A percentile compares a stretch with the other conserved stretches of the same genome.
These are phyloP conservation scores for Trichophyton simii DNA, from an alignment of 2,329 filamentous ascomycete genomes.

Conservation along the genomic window DNA sequence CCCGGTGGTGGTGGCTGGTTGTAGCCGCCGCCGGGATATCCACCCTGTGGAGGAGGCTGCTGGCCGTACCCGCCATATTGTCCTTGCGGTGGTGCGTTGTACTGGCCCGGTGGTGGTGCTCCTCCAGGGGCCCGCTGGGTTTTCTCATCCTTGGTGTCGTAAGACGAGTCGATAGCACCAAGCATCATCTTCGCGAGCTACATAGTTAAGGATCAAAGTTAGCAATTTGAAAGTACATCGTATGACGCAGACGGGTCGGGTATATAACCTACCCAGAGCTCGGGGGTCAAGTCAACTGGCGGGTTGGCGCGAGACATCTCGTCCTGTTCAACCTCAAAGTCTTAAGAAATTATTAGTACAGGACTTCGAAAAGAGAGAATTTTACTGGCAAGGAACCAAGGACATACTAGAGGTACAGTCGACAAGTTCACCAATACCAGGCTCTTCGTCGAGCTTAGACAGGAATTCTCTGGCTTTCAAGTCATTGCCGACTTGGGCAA, in stretches of 20 bases:
- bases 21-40: slow-evolving; percentile 17
- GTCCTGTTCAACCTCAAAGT: slow-evolving; percentile 55
- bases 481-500: slow-evolving; percentile 58
- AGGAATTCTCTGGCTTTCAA: slow-evolving; percentile 52
- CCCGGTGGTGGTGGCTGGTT: slow-evolving; percentile 18
- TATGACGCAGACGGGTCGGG: background rate
- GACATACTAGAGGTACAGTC: slow-evolving; percentile 56
- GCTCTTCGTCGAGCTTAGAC: slow-evolving; percentile 51
- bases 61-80: slow-evolving; percentile 17
- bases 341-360: slow-evolving; percentile 26
- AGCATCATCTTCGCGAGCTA: slow-evolving; percentile 53
- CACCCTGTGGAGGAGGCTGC: slow-evolving; percentile 19
- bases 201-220: background rate
- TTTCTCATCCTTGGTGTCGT: slow-evolving; percentile 55
- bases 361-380: background rate
- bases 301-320: slow-evolving; percentile 52
- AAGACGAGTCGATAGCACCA: slow-evolving; percentile 53
- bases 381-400: too few species aligned
- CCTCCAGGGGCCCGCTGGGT: slow-evolving; percentile 25
- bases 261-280: slow-evolving; percentile 43
- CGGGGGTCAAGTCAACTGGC: slow-evolving; percentile 50
- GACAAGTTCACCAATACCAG: slow-evolving; percentile 47
- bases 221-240: background rate
- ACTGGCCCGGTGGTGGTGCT: slow-evolving; percentile 19
- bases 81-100: slow-evolving; percentile 22